phyloP scores from a whole-genome alignment of 2,329 filamentous ascomycete species.

The Escovopsis sp. region DNA sequence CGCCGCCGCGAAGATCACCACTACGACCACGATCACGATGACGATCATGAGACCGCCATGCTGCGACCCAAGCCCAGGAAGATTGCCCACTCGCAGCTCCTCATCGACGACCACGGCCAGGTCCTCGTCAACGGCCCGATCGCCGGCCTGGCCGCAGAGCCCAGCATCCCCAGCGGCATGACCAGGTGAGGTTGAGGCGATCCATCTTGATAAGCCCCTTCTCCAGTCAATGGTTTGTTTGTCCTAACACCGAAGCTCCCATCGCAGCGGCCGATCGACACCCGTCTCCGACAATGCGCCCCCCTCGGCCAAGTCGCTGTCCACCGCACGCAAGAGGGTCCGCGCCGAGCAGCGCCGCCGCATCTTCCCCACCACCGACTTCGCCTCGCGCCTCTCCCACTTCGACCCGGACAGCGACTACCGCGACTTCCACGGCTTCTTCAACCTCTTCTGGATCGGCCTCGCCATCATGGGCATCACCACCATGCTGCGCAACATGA shows the following conservation, averaged over 20 bases:
- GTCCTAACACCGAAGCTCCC: not conserved
- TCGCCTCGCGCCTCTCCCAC: constrained; percentile 79
- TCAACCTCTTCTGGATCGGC: constrained; percentile 95
- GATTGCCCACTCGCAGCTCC: constrained; percentile 32
- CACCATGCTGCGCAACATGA: constrained; percentile 81
- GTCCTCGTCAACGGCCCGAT: constrained; percentile 19
- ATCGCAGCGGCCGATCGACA: constrained; percentile 59
- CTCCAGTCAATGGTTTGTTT: constrained; percentile 1
- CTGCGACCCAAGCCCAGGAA: constrained; percentile 36
- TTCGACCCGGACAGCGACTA: constrained; percentile 90
- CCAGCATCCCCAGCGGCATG: constrained; percentile 25
- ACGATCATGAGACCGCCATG: constrained; percentile 22
- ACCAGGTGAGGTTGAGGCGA: constrained; percentile 25
- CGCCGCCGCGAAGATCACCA: constrained; percentile 11
- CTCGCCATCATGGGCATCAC: constrained; percentile 95
- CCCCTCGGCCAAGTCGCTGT: constrained; percentile 79
- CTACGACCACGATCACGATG: constrained; percentile 3
- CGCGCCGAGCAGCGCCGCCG: constrained; percentile 69
- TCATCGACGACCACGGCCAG: constrained; percentile 24
- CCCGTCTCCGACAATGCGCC: constrained; percentile 79
- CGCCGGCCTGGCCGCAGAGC: constrained; percentile 14
- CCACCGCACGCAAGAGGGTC: constrained; percentile 67
- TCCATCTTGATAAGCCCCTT: not conserved
- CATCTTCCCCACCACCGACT: constrained; percentile 87
- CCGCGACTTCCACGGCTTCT: constrained; percentile 91